A percentile compares a stretch with the other conserved stretches of the same genome.
These are phyloP conservation scores for Passalora sequoiae DNA, from an alignment of 2,329 filamentous ascomycete genomes.

Conservation along the genomic window DNA sequence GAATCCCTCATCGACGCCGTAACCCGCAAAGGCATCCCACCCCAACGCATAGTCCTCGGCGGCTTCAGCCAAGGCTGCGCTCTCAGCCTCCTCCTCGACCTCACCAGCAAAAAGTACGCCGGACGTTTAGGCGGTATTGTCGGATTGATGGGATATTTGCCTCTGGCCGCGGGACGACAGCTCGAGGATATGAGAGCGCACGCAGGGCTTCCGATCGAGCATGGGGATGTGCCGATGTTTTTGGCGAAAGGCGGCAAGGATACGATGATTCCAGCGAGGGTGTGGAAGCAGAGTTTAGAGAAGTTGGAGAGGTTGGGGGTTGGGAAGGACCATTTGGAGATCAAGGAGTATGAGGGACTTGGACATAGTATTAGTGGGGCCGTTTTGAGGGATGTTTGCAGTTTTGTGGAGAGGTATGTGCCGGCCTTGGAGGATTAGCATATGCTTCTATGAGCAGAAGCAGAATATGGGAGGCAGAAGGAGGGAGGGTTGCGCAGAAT, in stretches of 20 bases:
- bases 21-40: slow-evolving; percentile 37
- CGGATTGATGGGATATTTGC: slow-evolving; percentile 47
- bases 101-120: slow-evolving; percentile 36
- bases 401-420: slow-evolving; percentile 39
- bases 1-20: slow-evolving; percentile 41
- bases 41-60: slow-evolving; percentile 41
- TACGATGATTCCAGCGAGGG: slow-evolving; percentile 43
- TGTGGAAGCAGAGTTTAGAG: slow-evolving; percentile 41
- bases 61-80: slow-evolving; percentile 48
- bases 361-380: slow-evolving; percentile 42
- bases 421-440: slow-evolving; percentile 35
- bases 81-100: slow-evolving; percentile 39
- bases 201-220: slow-evolving; percentile 32
- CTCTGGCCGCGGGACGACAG: slow-evolving; percentile 26
- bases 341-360: slow-evolving; percentile 47
- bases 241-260: slow-evolving; percentile 46
- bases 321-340: slow-evolving; percentile 35
- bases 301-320: slow-evolving; percentile 39
- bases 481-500: too few species aligned
- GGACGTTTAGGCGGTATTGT: slow-evolving; percentile 40
- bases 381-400: slow-evolving; percentile 45
- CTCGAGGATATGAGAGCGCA: slow-evolving; percentile 38
- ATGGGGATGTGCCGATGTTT: slow-evolving; percentile 41
- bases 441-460: too few species aligned
- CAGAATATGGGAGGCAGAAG: too few species aligned